A percentile compares a stretch with the other conserved stretches of the same genome.
Evolutionary conservation across 345 rosid genomes (phyloP).

Genomic region (Salix viminalis): DNA sequence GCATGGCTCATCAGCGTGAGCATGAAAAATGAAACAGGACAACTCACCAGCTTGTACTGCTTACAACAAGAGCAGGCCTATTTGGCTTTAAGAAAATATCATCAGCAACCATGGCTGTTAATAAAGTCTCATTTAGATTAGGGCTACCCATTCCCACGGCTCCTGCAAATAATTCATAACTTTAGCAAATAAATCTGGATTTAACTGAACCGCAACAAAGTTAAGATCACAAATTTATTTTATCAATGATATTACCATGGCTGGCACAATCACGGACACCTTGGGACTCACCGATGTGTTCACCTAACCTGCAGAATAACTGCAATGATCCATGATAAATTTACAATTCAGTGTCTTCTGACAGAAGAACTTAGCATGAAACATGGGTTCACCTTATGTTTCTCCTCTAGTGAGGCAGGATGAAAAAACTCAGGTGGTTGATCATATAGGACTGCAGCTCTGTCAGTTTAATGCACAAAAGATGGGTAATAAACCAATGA

Average conservation of each 20-base stretch:
- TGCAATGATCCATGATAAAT: slow-evolving; percentile 28
- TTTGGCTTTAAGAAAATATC: slow-evolving; percentile 50
- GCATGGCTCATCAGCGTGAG: background rate
- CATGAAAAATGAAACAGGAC: slow-evolving; percentile 6
- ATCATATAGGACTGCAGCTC: slow-evolving; percentile 83
- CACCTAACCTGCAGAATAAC: slow-evolving; percentile 79
- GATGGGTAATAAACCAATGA: background rate
- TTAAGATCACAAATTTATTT: background rate
- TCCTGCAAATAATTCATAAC: slow-evolving; percentile 11
- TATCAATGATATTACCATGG: slow-evolving; percentile 40
- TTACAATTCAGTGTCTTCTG: background rate
- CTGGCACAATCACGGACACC: slow-evolving; percentile 60
- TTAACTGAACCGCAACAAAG: background rate
- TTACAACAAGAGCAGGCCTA: slow-evolving; percentile 90
- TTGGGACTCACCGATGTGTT: slow-evolving; percentile 44
- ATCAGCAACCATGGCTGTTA: slow-evolving; percentile 42
- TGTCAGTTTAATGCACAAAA: slow-evolving; percentile 26
- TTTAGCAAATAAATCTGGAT: background rate
- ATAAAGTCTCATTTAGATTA: slow-evolving; percentile 47
- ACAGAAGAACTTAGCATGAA: background rate
- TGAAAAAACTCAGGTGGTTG: slow-evolving; percentile 93
- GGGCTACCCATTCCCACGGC: slow-evolving; percentile 27
- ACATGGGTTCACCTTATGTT: slow-evolving; percentile 58
- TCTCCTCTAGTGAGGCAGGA: slow-evolving; percentile 70
- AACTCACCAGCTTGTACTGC: slow-evolving; percentile 97